A percentile compares a stretch with the other conserved stretches of the same genome.
Conservation (phyloP, 176 grass and related monocot species). For the Dendrocalamus sinicus region DNA sequence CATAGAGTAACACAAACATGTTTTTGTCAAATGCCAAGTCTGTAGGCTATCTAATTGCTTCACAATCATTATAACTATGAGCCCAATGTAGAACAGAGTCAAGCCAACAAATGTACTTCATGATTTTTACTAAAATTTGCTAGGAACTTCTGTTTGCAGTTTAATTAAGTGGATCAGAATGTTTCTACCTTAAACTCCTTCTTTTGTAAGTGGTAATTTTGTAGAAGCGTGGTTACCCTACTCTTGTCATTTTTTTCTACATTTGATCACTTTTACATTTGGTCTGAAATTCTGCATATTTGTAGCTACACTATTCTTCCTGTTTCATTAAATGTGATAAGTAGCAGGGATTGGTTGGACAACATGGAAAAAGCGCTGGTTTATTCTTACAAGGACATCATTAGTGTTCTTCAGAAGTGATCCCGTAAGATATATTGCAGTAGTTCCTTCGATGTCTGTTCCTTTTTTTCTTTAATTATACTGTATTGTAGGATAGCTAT, state of each 20-base stretch:
- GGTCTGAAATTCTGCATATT: constrained; percentile 32
- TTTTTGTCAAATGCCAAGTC: constrained; percentile 9
- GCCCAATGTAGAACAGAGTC: constrained; percentile 17
- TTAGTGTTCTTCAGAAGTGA: constrained; percentile 92
- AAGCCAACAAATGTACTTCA: constrained; percentile 10
- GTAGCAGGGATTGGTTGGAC: constrained; percentile 93
- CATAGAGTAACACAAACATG: constrained; percentile 19
- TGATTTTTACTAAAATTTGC: constrained; percentile 7
- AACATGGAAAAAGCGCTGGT: constrained; percentile 99
- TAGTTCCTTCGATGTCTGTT: constrained; percentile 16
- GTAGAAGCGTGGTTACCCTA: constrained; percentile 24
- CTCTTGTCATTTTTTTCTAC: not conserved
- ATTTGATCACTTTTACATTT: constrained; percentile 29
- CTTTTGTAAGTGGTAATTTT: not conserved
- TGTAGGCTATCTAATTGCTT: constrained; percentile 8
- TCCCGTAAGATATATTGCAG: constrained; percentile 67
- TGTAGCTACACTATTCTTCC: constrained; percentile 18
- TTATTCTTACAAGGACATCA: constrained; percentile 92
- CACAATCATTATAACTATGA: constrained; percentile 10
- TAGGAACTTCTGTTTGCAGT: constrained; percentile 12
- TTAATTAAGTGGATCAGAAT: constrained; percentile 34
- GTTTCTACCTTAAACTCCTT: not conserved
- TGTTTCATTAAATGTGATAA: constrained; percentile 42
- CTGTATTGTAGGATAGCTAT: constrained; percentile 10
- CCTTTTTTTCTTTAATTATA: constrained; percentile 22